Base-by-base conservation (phyloP, 148 eudicot genomes). In the Camellia japonica region DNA sequence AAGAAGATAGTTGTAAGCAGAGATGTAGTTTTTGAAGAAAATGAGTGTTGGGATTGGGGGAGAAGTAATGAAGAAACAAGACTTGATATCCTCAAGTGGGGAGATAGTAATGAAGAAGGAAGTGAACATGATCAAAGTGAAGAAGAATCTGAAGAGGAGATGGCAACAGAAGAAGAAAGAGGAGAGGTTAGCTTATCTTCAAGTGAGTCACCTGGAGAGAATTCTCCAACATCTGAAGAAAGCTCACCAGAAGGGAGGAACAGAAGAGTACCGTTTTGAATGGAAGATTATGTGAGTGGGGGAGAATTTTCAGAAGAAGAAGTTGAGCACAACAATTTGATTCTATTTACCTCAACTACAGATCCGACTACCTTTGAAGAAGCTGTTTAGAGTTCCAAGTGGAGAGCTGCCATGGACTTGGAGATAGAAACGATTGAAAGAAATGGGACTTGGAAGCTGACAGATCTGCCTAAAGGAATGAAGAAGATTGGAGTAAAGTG, bases 361-460 rank as follows among this genome's bases (percentile, higher is more conserved):
- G 75, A 79, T 38, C 81, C 68, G 7, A 30, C 52, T 13, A 52
- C 14, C 7, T 68, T 12, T 56, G 55, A 68, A 51, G 74, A 78
- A 19, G 80, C 74, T n/a, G 52, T 20, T 6, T 13, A 54, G n/a
- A 7, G 3, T 1, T 0, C 10, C 2, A 73, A 38, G 6, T 69
- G 81, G 75, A 19, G 47, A 44, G 2, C 1, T 0, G 81, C 68
- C 55, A 79, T 68, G 81, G 75, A 30, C 13, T 38, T 30, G 14
- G 81, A 79, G 65, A 52, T 79, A 0, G 16, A 15, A 11, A 51
- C 55, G 0, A 79, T 79, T 42, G 51, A 79, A 19, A 79, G 15
- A 49, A 79, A 79, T 43, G 38, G 38, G 51, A 79, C 67, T 11
- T 79, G 75, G 81, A 71, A 56, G 16, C 20, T 79, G 18, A 11